These are phyloP conservation scores for Solanum virginianum DNA, from an alignment of 257 asterid species.

Conservation along the genomic window DNA sequence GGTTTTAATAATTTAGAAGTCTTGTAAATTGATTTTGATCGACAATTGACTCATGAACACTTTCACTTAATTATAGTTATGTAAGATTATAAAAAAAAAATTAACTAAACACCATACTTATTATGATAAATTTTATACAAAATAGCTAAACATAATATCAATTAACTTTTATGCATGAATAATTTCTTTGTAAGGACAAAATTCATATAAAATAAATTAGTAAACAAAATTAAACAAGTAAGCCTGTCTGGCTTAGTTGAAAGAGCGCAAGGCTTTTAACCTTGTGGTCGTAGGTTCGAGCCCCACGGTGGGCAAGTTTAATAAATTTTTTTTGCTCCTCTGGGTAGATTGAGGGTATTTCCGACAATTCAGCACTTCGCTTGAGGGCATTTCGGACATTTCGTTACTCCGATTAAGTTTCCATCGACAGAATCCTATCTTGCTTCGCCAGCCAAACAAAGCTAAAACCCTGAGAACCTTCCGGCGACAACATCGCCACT, in stretches of 20 bases:
- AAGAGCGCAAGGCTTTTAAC: not conserved
- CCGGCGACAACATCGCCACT: not conserved
- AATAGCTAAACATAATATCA: not conserved
- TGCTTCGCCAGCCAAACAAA: slow-evolving; percentile 24
- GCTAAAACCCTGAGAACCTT: not conserved
- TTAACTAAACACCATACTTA: not conserved
- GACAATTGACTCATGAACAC: too few species aligned
- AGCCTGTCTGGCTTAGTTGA: not conserved
- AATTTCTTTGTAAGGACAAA: not conserved
- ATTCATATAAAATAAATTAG: not conserved
- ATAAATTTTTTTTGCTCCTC: too few species aligned
- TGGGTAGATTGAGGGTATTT: not conserved
- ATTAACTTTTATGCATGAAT: not conserved
- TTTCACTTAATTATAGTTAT: too few species aligned
- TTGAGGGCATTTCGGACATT: slow-evolving; percentile 8
- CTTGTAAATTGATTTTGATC: too few species aligned
- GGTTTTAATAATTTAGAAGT: too few species aligned
- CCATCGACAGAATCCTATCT: slow-evolving; percentile 37
- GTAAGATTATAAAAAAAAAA: too few species aligned
- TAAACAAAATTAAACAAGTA: not conserved
- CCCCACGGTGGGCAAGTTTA: too few species aligned
- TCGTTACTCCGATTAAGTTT: slow-evolving; percentile 2
- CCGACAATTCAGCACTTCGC: not conserved
- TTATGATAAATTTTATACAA: not conserved
- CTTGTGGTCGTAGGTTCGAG: too few species aligned